Evolutionary conservation across 257 asterid species (phyloP).

Genomic region (Scutellaria galericulata): DNA sequence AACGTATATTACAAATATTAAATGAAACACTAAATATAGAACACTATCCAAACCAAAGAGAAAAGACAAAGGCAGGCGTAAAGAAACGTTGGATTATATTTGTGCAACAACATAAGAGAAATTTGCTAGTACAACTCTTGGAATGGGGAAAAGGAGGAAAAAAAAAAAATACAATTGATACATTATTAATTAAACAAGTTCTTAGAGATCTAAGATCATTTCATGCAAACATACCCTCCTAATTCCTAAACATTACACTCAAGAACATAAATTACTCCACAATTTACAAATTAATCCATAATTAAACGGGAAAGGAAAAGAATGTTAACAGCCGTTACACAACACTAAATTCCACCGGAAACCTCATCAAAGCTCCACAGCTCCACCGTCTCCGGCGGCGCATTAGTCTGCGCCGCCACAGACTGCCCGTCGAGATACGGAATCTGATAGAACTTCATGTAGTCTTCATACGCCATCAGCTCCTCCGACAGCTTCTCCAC

Average conservation of each 20-base stretch:
- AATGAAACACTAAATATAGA: too few relatives aligned
- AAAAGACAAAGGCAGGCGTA: too few relatives aligned
- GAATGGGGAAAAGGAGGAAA: background rate
- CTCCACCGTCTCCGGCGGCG: slow-evolving; percentile 55
- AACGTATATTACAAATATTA: too few relatives aligned
- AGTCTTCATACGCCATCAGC: slow-evolving; percentile 75
- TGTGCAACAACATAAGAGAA: background rate
- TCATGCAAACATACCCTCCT: background rate
- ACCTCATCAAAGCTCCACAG: slow-evolving; percentile 83
- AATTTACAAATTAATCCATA: slow-evolving; percentile 24
- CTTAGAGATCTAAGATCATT: background rate
- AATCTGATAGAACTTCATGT: slow-evolving; percentile 80
- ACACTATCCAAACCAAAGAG: too few relatives aligned
- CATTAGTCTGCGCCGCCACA: slow-evolving; percentile 37
- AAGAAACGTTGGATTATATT: too few relatives aligned
- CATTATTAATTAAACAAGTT: too few relatives aligned
- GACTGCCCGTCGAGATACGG: slow-evolving; percentile 88
- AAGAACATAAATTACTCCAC: slow-evolving; percentile 8
- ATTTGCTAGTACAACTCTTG: background rate
- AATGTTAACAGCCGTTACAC: background rate
- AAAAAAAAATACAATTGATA: too few relatives aligned
- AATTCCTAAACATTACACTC: background rate
- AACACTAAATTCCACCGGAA: slow-evolving; percentile 20
- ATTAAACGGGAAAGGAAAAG: background rate
- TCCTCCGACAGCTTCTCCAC: slow-evolving; percentile 69